Conservation (phyloP, 1,284 basidiomycete genomes). For the Amylostereum areolatum region DNA sequence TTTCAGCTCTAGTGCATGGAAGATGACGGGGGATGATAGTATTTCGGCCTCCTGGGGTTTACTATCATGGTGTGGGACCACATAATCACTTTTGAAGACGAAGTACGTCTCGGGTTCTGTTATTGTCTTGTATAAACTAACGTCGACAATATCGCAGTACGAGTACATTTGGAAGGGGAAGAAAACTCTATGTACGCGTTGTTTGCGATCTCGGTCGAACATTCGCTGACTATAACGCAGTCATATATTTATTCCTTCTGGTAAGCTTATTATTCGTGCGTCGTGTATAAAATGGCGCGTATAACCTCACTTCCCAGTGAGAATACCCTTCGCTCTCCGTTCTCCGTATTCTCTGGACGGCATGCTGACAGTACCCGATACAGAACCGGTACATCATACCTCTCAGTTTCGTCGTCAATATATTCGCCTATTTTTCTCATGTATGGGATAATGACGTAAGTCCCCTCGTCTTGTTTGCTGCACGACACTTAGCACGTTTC, state of each 20-base stretch:
- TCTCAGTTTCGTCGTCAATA: conserved; percentile 22
- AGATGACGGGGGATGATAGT: too few relatives aligned
- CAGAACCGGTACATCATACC: conserved; percentile 48
- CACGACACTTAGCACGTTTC: too few relatives aligned
- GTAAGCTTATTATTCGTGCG: conserved; percentile 20
- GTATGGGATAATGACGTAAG: not conserved
- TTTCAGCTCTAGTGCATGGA: not conserved
- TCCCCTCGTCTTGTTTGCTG: conserved; percentile 38
- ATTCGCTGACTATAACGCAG: conserved; percentile 17
- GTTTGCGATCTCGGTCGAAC: not conserved
- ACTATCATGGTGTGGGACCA: not conserved
- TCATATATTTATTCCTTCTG: conserved; percentile 41
- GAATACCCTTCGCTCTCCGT: too few relatives aligned
- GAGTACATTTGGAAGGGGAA: too few relatives aligned
- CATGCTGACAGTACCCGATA: too few relatives aligned
- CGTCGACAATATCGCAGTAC: too few relatives aligned
- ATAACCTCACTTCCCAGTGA: not conserved
- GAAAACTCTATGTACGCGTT: not conserved
- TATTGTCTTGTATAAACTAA: not conserved
- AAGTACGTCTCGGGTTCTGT: not conserved
- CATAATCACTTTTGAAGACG: not conserved
- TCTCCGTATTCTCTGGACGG: too few relatives aligned
- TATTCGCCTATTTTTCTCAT: not conserved
- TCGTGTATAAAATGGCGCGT: not conserved
- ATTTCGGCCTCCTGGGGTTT: not conserved